Conservation (phyloP, 495 filamentous ascomycete genomes). For the Neurospora sp. region DNA sequence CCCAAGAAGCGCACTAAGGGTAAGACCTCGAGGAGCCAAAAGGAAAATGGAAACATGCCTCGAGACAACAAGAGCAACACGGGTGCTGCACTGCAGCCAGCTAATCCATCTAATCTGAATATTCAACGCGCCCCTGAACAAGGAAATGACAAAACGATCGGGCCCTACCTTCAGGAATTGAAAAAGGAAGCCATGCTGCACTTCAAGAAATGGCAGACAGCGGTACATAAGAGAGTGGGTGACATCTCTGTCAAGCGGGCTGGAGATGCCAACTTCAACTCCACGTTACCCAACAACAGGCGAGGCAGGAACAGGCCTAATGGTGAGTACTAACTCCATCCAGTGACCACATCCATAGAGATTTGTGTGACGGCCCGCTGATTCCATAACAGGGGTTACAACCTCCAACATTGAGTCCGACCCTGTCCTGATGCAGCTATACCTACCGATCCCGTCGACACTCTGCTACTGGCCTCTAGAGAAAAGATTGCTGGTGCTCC, state of each 20-base stretch:
- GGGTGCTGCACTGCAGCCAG: background rate
- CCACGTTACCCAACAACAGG: slow-evolving; percentile 1
- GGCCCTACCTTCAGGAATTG: slow-evolving; percentile 30
- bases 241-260: slow-evolving; percentile 29
- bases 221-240: slow-evolving; percentile 24
- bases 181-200: slow-evolving; percentile 32
- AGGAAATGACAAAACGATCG: slow-evolving; percentile 11
- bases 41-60: slow-evolving; percentile 18
- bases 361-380: background rate
- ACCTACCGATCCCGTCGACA: slow-evolving; percentile 34
- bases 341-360: background rate
- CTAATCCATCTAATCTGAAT: background rate
- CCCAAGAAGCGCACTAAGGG: background rate
- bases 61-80: slow-evolving; percentile 3
- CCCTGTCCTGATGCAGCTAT: slow-evolving; percentile 27
- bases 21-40: background rate
- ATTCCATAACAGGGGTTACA: slow-evolving; percentile 17
- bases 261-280: slow-evolving; percentile 8
- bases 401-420: slow-evolving; percentile 25
- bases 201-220: slow-evolving; percentile 35
- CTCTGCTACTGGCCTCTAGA: slow-evolving; percentile 31
- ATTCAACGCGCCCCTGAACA: background rate
- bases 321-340: slow-evolving; percentile 2
- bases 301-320: slow-evolving; percentile 4
- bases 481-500: slow-evolving; percentile 37